Conservation (phyloP, 192 early-diverging fungal genomes). For the Physocladia obscura region DNA sequence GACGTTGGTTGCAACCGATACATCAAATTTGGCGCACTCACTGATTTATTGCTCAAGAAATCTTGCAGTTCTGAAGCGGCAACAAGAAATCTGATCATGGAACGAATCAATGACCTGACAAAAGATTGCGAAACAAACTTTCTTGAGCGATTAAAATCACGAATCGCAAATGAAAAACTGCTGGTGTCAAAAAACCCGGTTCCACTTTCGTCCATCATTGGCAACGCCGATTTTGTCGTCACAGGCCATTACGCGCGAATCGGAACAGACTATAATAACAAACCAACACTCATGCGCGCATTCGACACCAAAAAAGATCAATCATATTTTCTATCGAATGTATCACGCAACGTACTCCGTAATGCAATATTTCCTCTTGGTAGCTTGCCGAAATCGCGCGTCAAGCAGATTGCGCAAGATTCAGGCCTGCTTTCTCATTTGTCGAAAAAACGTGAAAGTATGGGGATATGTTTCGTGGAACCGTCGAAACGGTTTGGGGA, state of each 20-base stretch:
- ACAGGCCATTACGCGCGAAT: slow-evolving; percentile 68
- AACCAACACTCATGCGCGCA: slow-evolving; percentile 29
- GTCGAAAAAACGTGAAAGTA: slow-evolving; percentile 76
- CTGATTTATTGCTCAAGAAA: slow-evolving; percentile 48
- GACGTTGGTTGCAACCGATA: slow-evolving; percentile 86
- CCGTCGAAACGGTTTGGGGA: slow-evolving; percentile 71
- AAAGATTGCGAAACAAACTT: background rate
- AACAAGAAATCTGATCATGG: background rate
- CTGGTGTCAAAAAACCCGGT: background rate
- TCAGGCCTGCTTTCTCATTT: slow-evolving; percentile 53
- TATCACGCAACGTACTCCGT: slow-evolving; percentile 49
- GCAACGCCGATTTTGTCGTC: slow-evolving; percentile 51
- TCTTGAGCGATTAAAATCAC: background rate
- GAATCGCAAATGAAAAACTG: background rate
- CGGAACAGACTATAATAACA: background rate
- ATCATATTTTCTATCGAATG: slow-evolving; percentile 84
- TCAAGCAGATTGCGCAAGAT: slow-evolving; percentile 66
- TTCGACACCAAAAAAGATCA: slow-evolving; percentile 84
- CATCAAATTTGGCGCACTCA: slow-evolving; percentile 92
- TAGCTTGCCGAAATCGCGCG: slow-evolving; percentile 64
- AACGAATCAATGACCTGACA: background rate
- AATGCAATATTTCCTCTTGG: slow-evolving; percentile 82
- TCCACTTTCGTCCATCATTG: background rate
- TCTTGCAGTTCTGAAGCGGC: background rate
- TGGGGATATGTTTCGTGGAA: slow-evolving; percentile 96